Evolutionary conservation across 2,329 filamentous ascomycete genomes (phyloP), one percentile per base, ranked within the genome.

Genomic region (Ophiostoma angusticollis): DNA sequence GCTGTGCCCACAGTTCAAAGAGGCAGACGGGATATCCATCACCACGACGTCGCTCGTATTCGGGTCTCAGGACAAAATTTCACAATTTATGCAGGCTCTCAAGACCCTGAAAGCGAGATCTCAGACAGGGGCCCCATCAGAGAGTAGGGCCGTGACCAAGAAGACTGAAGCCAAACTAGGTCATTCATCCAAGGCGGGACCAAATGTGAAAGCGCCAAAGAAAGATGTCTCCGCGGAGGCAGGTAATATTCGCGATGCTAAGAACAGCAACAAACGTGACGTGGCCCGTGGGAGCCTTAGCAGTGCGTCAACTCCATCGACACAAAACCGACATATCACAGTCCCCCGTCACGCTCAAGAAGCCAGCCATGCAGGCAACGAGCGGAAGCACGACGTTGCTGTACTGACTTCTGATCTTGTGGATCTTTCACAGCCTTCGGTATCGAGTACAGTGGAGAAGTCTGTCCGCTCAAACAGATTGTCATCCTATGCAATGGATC

Each of bases 1-100:
- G 25, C 30, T 47, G 3, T 44, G 35, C 4, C 45, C 41, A 1
- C 45, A 47, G 25, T 48, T 48, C 25, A 32, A n/a, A n/a, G 46
- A 47, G 8, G 21, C 35, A 0, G 45, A 45, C n/a, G 42, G 46
- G 2, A 24, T 39, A 1, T 42, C 39, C 3, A 37, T 44, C 18
- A 45, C 41, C 8, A 48, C 46, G 1, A 44, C 45, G 4, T 38
- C 34, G 11, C 37, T 43, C 11, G 32, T 42, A 9, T 44, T 44
- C 17, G n/a, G 17, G 17, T 17, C 19, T 12, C 46, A 48, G 32
- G 24, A 21, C 2, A 41, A 40, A 11, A 45, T 47, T 22, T 16
- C 24, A 1, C 8, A 31, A 3, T 47, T 48, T 28, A 48, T 48
- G 45, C 31, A 32, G 4, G 34, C 30, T 4, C 17, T 48, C 14